phyloP scores from a whole-genome alignment of 2,329 filamentous ascomycete species.

The Plectosphaerella sp. region DNA sequence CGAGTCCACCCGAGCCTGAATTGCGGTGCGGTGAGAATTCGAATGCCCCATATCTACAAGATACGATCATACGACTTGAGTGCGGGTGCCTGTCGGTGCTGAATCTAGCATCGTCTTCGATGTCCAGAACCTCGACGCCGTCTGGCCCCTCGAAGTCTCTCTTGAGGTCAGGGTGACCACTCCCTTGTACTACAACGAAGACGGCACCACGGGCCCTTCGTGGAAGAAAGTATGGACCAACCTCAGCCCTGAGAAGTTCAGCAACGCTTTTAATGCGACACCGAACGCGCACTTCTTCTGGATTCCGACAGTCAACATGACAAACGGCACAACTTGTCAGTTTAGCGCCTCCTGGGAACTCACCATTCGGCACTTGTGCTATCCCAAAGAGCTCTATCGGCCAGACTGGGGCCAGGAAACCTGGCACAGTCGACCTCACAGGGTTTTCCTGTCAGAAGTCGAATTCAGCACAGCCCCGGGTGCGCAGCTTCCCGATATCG shows the following conservation, averaged over 20 bases:
- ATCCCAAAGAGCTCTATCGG: background rate
- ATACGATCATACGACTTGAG: no score
- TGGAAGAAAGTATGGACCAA: background rate
- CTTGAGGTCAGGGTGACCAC: background rate
- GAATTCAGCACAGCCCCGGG: background rate
- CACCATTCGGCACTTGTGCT: background rate
- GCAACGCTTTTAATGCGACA: background rate
- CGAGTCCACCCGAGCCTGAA: no score
- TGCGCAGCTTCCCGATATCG: background rate
- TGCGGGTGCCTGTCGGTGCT: no score
- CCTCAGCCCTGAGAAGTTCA: background rate
- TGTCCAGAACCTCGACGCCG: slow-evolving; percentile 13
- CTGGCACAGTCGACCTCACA: background rate
- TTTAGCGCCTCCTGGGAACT: background rate
- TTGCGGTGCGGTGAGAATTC: no score
- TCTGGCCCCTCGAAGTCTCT: slow-evolving; percentile 3
- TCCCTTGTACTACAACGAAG: background rate
- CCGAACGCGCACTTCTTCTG: background rate
- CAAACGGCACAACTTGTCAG: background rate
- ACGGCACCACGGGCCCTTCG: background rate
- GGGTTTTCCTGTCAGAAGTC: background rate
- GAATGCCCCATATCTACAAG: no score
- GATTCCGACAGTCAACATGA: background rate
- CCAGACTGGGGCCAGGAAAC: background rate
- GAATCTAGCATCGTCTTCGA: slow-evolving; percentile 14